A percentile compares a stretch with the other conserved stretches of the same genome.
phyloP scores from a whole-genome alignment of 2,329 filamentous ascomycete genomes.

The Chaetothyriales sp. region DNA sequence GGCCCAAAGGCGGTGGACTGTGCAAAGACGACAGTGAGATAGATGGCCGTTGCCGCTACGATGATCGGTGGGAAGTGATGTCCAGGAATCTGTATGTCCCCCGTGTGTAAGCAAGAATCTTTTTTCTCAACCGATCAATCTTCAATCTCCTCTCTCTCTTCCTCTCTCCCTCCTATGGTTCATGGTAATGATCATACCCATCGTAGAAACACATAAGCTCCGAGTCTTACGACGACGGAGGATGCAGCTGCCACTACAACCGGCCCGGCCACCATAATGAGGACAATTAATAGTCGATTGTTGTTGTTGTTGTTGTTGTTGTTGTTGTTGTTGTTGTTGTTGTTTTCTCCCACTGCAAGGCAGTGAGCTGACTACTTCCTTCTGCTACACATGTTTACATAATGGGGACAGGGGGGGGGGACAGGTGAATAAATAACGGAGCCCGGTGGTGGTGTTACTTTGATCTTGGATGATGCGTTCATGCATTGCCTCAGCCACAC shows the following conservation, averaged over 20 bases:
- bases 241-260: conserved; percentile 22
- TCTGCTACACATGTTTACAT: not conserved
- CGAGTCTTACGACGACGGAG: conserved; percentile 24
- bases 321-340: no score
- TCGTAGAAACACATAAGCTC: conserved; percentile 28
- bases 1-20: conserved; percentile 11
- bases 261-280: conserved; percentile 22
- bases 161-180: no score
- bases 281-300: no score
- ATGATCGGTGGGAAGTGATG: conserved; percentile 24
- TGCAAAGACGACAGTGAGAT: conserved; percentile 26
- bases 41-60: conserved; percentile 29
- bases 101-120: not conserved
- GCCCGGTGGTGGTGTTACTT: not conserved
- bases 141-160: no score
- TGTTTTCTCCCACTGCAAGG: not conserved
- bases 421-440: not conserved
- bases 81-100: conserved; percentile 23
- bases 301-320: no score
- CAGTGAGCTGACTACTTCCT: not conserved
- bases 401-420: not conserved
- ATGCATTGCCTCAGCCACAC: not conserved
- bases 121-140: no score
- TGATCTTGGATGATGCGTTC: not conserved
- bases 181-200: conserved; percentile 28